Base-by-base conservation (phyloP, 2,329 filamentous ascomycete species). In the Aureobasidium sp. region DNA sequence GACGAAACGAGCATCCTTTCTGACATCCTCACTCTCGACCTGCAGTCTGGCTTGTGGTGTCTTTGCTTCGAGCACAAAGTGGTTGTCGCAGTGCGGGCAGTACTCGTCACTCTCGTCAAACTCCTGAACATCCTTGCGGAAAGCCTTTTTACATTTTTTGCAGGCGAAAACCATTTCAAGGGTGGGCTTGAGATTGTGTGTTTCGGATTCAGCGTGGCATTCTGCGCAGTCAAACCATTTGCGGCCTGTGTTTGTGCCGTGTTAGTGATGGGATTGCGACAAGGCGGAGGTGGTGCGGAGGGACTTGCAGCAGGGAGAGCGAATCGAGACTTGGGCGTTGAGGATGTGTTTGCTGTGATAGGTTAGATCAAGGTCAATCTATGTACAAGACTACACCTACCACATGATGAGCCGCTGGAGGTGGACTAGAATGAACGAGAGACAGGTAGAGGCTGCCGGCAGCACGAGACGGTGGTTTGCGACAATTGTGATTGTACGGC, bases 211-310 rank as follows among this genome's bases (percentile, higher is more conserved):
- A 59, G 79, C 78, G 78, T 99, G 94, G 78, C 94, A 99, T 74
- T 97, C 89, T 66, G 90, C 89, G 77, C 94, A 99, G 80, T 99
- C 94, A 78, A 97, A 99, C 95, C 95, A 99, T 81, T 96, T 97
- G 64, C 85, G 84, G 80, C 90, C 90, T 93, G 69, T 49, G 3
- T 27, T 39, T 47, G 4, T 36, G 29, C 49, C 27, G 29, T 36
- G 29, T 51, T 66, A 42, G 66, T 34, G 13, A 62, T 44, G 61
- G 21, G 30, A 34, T 55, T 58, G 50, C 45, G 27, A 32, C 54
- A 27, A 50, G 49, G 30, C 25, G 44, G 54, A 37, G 21, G 42
- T n/a, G 34, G 16, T 37, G 30, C 21, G 27, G 36, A 37, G 16
- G 11, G 39, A 76, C 86, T 70, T 84, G 93, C 94, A 99, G 82